Conservation (phyloP, 345 rosid species). For the Turritis glabra region DNA sequence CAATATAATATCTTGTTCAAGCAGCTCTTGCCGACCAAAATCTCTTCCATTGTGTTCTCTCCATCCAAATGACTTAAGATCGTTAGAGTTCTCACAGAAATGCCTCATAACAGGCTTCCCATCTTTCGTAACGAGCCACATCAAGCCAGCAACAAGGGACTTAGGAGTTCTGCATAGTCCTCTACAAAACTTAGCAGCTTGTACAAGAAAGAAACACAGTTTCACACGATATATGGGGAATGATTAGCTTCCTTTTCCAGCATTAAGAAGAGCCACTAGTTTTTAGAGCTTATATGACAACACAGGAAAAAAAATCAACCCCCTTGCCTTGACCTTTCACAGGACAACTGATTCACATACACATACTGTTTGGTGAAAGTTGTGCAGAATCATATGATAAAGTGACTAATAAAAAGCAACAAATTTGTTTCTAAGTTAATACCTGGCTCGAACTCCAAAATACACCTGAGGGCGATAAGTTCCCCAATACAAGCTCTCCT, state of each 20-base stretch:
- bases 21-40: conserved; percentile 72
- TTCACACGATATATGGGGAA: neutral
- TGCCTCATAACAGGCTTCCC: conserved; percentile 70
- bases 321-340: neutral
- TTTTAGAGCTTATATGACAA: neutral
- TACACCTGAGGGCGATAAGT: conserved; percentile 86
- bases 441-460: conserved; percentile 90
- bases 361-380: neutral
- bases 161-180: conserved; percentile 64
- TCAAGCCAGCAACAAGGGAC: conserved; percentile 82
- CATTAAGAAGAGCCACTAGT: neutral
- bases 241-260: neutral
- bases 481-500: conserved; percentile 88
- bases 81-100: conserved; percentile 76
- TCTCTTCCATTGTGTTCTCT: conserved; percentile 82
- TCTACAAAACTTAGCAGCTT: conserved; percentile 14
- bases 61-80: conserved; percentile 79
- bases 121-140: conserved; percentile 86
- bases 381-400: neutral
- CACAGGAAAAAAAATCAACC: neutral
- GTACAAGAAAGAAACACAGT: neutral
- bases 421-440: too few relatives aligned
- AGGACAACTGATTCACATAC: neutral
- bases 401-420: too few relatives aligned
- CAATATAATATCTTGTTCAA: conserved; percentile 67